These are phyloP conservation scores for Phaeosphaeria sp. DNA, from an alignment of 2,329 filamentous ascomycete species.

Conservation along the genomic window DNA sequence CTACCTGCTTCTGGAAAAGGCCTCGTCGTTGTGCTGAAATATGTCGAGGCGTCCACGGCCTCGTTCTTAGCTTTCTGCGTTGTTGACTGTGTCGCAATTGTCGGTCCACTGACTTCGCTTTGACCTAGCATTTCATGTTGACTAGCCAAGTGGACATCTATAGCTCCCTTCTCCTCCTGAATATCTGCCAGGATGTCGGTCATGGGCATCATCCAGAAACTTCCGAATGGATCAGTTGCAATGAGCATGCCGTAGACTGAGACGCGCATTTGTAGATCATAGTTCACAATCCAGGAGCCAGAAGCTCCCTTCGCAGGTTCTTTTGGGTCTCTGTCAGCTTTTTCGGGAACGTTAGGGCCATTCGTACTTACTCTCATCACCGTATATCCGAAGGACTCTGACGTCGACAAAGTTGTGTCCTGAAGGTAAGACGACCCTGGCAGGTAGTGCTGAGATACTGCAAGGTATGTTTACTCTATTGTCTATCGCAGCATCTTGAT, in stretches of 20 bases:
- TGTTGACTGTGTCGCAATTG: no score
- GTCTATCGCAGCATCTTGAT: neutral
- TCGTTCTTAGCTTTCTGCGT: no score
- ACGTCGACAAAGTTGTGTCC: neutral
- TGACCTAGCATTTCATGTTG: no score
- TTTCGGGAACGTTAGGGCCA: neutral
- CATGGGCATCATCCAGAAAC: constrained; percentile 12
- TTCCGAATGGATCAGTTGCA: constrained; percentile 11
- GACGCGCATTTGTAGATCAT: neutral
- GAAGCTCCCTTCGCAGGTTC: constrained; percentile 1
- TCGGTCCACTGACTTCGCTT: no score
- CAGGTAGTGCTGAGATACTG: neutral
- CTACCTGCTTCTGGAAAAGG: no score
- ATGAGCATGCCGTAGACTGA: constrained; percentile 8
- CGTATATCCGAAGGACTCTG: neutral
- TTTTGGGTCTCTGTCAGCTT: neutral
- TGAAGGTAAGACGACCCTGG: neutral
- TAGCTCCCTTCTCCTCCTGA: neutral
- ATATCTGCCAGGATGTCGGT: constrained; percentile 11
- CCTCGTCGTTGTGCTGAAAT: no score
- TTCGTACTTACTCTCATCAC: neutral
- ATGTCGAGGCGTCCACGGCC: no score
- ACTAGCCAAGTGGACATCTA: constrained; percentile 2
- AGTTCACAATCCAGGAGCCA: constrained; percentile 8
- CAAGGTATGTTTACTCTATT: neutral